Evolutionary conservation across 352 stramenopile genomes (phyloP).

Genomic region (Poterioochromonas sp.): DNA sequence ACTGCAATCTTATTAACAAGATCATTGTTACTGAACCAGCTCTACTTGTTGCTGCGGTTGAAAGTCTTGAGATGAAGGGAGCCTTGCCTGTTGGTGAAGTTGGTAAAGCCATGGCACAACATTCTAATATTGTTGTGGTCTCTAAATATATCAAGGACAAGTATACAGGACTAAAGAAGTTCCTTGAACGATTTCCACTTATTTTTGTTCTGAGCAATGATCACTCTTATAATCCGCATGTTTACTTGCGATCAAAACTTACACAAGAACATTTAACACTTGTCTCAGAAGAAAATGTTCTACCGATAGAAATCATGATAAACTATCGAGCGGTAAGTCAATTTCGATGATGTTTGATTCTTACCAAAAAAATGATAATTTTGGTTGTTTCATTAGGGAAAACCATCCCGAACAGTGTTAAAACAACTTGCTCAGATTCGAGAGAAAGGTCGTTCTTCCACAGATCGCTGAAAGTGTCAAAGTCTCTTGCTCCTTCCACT

Average conservation of each 20-base stretch:
- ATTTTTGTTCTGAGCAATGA: conserved; percentile 39
- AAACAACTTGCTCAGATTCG: too few relatives aligned
- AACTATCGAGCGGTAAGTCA: neutral
- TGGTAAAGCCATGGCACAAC: conserved; percentile 42
- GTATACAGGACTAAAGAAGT: conserved; percentile 48
- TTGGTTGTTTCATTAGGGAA: too few relatives aligned
- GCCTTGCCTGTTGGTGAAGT: conserved; percentile 44
- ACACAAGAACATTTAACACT: neutral
- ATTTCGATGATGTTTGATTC: too few relatives aligned
- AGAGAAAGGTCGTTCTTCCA: too few relatives aligned
- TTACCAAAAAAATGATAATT: too few relatives aligned
- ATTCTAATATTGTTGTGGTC: conserved; percentile 32
- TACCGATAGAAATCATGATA: neutral
- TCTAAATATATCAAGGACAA: conserved; percentile 36
- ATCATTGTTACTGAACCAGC: conserved; percentile 36
- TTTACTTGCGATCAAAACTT: neutral
- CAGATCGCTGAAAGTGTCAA: too few relatives aligned
- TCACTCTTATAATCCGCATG: conserved; percentile 21
- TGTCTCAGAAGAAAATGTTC: neutral
- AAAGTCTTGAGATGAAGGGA: conserved; percentile 40
- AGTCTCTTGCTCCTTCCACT: too few relatives aligned
- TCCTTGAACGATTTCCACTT: conserved; percentile 41
- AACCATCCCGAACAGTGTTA: too few relatives aligned
- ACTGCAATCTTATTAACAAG: neutral
- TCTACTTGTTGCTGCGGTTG: conserved; percentile 33